phyloP scores from a whole-genome alignment of 106 monocot species.

The Acorus calamus region DNA sequence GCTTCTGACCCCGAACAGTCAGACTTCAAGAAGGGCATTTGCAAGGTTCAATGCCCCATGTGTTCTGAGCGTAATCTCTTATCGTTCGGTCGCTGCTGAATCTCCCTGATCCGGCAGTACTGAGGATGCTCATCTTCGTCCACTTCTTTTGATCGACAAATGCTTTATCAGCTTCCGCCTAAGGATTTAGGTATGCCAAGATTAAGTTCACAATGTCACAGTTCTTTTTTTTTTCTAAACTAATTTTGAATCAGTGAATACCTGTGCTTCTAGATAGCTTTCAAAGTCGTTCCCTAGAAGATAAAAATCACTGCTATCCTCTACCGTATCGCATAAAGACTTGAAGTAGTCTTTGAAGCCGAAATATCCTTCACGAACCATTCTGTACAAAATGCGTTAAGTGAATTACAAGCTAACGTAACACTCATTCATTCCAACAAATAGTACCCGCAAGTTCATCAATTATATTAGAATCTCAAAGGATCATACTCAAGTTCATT shows the following conservation, averaged over 20 bases:
- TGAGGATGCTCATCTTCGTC: constrained; percentile 33
- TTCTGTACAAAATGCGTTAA: constrained; percentile 8
- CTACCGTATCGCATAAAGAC: constrained; percentile 25
- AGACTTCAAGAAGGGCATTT: constrained; percentile 7
- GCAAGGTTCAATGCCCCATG: constrained; percentile 33
- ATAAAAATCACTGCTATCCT: constrained; percentile 21
- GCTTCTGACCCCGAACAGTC: no score
- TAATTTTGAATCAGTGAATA: background rate
- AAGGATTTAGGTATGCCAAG: background rate
- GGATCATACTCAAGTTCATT: no score
- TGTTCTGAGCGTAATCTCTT: constrained; percentile 17
- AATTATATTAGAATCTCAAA: no score
- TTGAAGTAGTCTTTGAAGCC: constrained; percentile 28
- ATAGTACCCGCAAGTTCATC: no score
- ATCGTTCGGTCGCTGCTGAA: constrained; percentile 30
- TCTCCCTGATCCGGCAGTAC: constrained; percentile 25
- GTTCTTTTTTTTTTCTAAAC: background rate
- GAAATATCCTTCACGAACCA: constrained; percentile 29
- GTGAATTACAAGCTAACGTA: no score
- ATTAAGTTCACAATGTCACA: background rate
- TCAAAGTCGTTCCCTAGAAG: constrained; percentile 28
- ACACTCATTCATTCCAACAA: no score
- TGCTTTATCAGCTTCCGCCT: constrained; percentile 28
- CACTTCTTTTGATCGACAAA: constrained; percentile 28
- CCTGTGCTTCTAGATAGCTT: constrained; percentile 34